phyloP scores from a whole-genome alignment of 306 rosid genomes.

The Arachis stenosperma region DNA sequence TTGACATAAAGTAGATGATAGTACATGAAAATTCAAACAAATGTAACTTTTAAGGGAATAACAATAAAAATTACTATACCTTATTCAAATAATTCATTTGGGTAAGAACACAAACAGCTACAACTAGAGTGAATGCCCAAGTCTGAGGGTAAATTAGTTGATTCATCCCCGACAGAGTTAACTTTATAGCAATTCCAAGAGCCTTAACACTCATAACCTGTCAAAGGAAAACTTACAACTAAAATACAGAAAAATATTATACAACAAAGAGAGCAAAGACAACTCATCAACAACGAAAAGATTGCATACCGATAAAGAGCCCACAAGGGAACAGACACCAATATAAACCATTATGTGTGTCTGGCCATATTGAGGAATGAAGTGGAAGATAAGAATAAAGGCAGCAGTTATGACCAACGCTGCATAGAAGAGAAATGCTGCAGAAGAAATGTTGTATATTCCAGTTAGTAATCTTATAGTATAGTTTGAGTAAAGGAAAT shows the following conservation, averaged over 20 bases:
- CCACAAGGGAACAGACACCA: conserved; percentile 99
- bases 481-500: conserved; percentile 18
- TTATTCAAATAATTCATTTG: conserved; percentile 99
- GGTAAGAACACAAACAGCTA: conserved; percentile 83
- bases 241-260: conserved; percentile 35
- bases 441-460: conserved; percentile 40
- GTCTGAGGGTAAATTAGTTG: conserved; percentile 94
- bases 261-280: conserved; percentile 29
- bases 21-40: conserved; percentile 10
- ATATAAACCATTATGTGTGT: conserved; percentile 98
- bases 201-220: conserved; percentile 99
- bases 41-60: conserved; percentile 30
- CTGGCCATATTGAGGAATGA: conserved; percentile 93
- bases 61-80: conserved; percentile 52
- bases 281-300: conserved; percentile 21
- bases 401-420: conserved; percentile 73
- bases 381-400: conserved; percentile 76
- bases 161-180: conserved; percentile 92
- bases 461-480: conserved; percentile 32
- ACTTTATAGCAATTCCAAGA: conserved; percentile 94
- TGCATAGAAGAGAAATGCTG: conserved; percentile 92
- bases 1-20: background rate
- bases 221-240: conserved; percentile 43
- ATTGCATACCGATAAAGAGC: conserved; percentile 89
- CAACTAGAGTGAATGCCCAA: conserved; percentile 87